phyloP scores from a whole-genome alignment of 2,329 filamentous ascomycete genomes.

The Graphiopsis chlorocephala region DNA sequence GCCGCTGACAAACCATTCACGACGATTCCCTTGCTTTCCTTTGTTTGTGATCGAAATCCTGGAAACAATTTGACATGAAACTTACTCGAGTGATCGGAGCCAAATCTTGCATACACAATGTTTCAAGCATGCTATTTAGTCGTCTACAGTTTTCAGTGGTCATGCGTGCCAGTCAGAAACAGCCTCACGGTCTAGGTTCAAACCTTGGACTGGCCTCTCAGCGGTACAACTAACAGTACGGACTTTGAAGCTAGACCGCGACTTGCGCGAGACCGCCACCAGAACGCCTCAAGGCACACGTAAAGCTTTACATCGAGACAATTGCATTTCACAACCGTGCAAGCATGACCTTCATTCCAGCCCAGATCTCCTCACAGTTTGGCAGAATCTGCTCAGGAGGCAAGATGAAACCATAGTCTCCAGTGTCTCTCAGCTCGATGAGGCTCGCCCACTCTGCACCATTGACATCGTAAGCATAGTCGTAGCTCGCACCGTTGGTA shows the following conservation, averaged over 20 bases:
- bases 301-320: background rate
- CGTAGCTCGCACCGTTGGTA: constrained; percentile 15
- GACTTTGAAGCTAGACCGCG: too few relatives aligned
- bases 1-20: background rate
- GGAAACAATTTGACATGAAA: background rate
- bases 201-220: too few relatives aligned
- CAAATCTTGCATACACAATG: background rate
- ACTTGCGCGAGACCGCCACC: too few relatives aligned
- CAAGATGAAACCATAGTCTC: constrained; percentile 10
- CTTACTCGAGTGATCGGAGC: background rate
- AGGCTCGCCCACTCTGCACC: constrained; percentile 16
- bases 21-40: background rate
- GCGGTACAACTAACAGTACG: too few relatives aligned
- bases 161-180: background rate
- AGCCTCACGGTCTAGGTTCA: too few relatives aligned
- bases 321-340: constrained; percentile 6
- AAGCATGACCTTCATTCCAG: constrained; percentile 33
- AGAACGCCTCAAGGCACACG: background rate
- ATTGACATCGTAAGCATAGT: constrained; percentile 17
- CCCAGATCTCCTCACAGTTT: constrained; percentile 13
- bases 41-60: too few relatives aligned
- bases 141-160: background rate
- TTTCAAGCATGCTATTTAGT: background rate
- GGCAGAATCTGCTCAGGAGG: constrained; percentile 15
- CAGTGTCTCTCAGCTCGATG: constrained; percentile 11